phyloP scores from a whole-genome alignment of 805 yeast genomes.

The Starmerella kuoi region DNA sequence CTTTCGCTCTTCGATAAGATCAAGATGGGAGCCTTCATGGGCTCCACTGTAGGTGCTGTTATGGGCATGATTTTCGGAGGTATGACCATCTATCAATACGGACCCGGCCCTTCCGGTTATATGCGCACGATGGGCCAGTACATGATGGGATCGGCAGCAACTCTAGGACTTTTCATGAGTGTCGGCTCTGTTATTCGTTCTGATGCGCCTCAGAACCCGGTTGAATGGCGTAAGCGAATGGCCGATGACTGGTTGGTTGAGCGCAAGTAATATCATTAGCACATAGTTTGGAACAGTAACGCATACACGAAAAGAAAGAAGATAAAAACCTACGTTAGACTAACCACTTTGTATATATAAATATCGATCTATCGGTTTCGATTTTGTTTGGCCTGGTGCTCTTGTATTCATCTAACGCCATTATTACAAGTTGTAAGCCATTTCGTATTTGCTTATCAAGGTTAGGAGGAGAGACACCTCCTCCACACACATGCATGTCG shows the following conservation, averaged over 20 bases:
- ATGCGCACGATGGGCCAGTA: slow-evolving; percentile 95
- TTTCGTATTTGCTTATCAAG: too few species aligned
- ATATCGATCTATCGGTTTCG: not conserved
- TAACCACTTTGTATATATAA: not conserved
- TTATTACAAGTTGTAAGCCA: too few species aligned
- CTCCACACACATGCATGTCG: slow-evolving; percentile 27
- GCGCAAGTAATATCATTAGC: not conserved
- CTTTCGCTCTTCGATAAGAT: slow-evolving; percentile 90
- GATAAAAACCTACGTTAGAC: not conserved
- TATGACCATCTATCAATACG: slow-evolving; percentile 75
- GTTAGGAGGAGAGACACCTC: slow-evolving; percentile 30
- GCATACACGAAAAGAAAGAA: not conserved
- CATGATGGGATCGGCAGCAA: slow-evolving; percentile 91
- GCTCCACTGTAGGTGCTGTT: slow-evolving; percentile 81
- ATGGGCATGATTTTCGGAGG: slow-evolving; percentile 94
- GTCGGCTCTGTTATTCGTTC: slow-evolving; percentile 59
- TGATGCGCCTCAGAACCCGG: slow-evolving; percentile 21
- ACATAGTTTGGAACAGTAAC: not conserved
- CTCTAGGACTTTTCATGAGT: slow-evolving; percentile 92
- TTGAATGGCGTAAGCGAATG: slow-evolving; percentile 14
- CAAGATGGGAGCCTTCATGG: slow-evolving; percentile 98
- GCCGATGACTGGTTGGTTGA: not conserved
- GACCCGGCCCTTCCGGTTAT: slow-evolving; percentile 97
- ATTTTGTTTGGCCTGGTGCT: too few species aligned
- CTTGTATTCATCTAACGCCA: too few species aligned